phyloP scores from a whole-genome alignment of 2,329 filamentous ascomycete species.

The Hirsutella rhossiliensis region DNA sequence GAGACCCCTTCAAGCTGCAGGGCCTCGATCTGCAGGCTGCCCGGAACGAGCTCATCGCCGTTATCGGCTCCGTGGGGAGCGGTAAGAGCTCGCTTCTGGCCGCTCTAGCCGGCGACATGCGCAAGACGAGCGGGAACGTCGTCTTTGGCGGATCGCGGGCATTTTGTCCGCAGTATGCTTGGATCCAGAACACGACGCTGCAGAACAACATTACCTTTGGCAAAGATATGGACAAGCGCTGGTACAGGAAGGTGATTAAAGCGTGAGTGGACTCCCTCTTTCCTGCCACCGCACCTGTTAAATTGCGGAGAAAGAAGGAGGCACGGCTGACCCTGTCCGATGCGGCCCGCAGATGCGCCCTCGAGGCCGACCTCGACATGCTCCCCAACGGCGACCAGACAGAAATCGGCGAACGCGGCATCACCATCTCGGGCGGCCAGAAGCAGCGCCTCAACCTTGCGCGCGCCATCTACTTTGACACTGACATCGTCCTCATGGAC shows the following conservation, averaged over 20 bases:
- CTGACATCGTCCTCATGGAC: conserved; percentile 57
- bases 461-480: conserved; percentile 60
- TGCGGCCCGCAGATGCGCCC: conserved; percentile 47
- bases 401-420: conserved; percentile 90
- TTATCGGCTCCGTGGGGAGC: conserved; percentile 82
- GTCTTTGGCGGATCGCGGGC: conserved; percentile 68
- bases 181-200: conserved; percentile 89
- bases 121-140: conserved; percentile 63
- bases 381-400: conserved; percentile 77
- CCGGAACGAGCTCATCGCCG: conserved; percentile 65
- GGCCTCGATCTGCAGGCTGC: conserved; percentile 56
- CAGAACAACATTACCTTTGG: conserved; percentile 88
- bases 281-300: neutral
- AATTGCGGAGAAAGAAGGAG: conserved; percentile 10
- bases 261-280: too few relatives aligned
- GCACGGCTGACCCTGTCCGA: neutral
- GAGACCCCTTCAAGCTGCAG: conserved; percentile 60
- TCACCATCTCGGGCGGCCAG: conserved; percentile 89
- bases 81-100: conserved; percentile 86
- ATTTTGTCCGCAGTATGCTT: conserved; percentile 93
- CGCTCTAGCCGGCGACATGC: conserved; percentile 88
- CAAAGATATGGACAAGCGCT: conserved; percentile 58
- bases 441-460: conserved; percentile 94
- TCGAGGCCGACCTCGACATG: conserved; percentile 81
- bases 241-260: conserved; percentile 77